phyloP scores from a whole-genome alignment of 108 stramenopile genomes.

The Nannochloropsis oceanica region DNA sequence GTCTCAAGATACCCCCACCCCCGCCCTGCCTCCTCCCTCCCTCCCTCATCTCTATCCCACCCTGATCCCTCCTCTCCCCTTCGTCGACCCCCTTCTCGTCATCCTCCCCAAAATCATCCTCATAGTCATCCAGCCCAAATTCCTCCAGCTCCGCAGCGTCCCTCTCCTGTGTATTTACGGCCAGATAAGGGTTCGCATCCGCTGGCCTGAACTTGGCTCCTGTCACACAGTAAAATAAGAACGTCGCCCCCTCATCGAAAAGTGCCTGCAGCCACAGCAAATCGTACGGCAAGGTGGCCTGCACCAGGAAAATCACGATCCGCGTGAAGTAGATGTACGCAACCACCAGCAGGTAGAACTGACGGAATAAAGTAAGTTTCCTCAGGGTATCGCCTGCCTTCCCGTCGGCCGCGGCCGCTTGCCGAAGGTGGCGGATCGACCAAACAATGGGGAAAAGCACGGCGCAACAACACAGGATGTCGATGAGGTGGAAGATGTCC shows the following conservation, averaged over 20 bases:
- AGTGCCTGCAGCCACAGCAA: conserved; percentile 71
- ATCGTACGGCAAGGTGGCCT: conserved; percentile 60
- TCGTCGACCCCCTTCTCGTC: not conserved
- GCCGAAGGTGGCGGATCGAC: conserved; percentile 35
- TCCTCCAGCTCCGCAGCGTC: not conserved
- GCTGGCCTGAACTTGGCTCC: conserved; percentile 67
- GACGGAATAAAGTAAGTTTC: conserved; percentile 73
- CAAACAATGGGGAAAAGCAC: conserved; percentile 91
- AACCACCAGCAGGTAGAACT: conserved; percentile 80
- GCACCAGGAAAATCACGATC: conserved; percentile 75
- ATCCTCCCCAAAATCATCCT: not conserved
- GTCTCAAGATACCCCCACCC: not conserved
- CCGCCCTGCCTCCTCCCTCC: not conserved
- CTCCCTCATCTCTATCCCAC: not conserved
- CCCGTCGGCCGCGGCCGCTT: conserved; percentile 38
- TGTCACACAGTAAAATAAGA: conserved; percentile 71
- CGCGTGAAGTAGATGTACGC: conserved; percentile 89
- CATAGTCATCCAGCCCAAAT: conserved; percentile 3
- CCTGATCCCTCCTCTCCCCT: not conserved
- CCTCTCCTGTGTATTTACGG: conserved; percentile 7
- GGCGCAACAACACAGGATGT: conserved; percentile 89
- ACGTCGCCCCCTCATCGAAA: conserved; percentile 59
- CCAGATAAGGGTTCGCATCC: conserved; percentile 61
- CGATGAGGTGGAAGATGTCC: conserved; percentile 73
- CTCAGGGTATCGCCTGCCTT: conserved; percentile 40